Conservation (phyloP, 805 yeast species). For the Metschnikowia hibisci region DNA sequence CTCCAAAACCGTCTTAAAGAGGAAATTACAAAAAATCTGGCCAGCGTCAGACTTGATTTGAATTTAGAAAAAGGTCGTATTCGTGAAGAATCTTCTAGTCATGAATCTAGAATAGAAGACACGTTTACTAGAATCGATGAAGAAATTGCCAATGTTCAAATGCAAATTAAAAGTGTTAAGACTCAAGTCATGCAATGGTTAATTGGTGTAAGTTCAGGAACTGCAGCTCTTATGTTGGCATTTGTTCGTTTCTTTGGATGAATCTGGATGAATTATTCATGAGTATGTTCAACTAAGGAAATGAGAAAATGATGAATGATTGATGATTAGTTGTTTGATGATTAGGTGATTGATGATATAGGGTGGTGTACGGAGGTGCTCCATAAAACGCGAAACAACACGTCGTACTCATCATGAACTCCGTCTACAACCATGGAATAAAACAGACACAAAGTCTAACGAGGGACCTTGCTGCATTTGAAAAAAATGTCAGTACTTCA, state of each 20-base stretch:
- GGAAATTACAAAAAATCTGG: slow-evolving; percentile 85
- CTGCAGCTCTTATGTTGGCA: slow-evolving; percentile 89
- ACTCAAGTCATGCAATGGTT: slow-evolving; percentile 98
- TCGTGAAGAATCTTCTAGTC: slow-evolving; percentile 88
- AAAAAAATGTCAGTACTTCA: slow-evolving; percentile 58
- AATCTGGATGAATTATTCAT: neutral
- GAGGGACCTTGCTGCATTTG: slow-evolving; percentile 65
- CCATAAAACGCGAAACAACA: too few relatives aligned
- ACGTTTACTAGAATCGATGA: slow-evolving; percentile 94
- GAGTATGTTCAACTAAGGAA: too few relatives aligned
- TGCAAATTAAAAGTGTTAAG: slow-evolving; percentile 92
- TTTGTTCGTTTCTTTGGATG: slow-evolving; percentile 77
- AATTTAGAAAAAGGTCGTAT: slow-evolving; percentile 93
- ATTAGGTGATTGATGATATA: too few relatives aligned
- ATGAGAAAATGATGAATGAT: too few relatives aligned
- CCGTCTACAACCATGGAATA: slow-evolving; percentile 83
- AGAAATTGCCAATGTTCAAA: slow-evolving; percentile 89
- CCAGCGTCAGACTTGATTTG: slow-evolving; percentile 85
- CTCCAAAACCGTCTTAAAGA: slow-evolving; percentile 81
- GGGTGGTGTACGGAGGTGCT: too few relatives aligned
- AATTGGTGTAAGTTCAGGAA: slow-evolving; percentile 97
- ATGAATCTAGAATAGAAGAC: slow-evolving; percentile 90
- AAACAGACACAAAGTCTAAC: slow-evolving; percentile 75
- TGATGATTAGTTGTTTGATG: too few relatives aligned
- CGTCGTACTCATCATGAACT: slow-evolving; percentile 46